These are phyloP conservation scores for Hypoxylon sp. DNA, from an alignment of 2,329 filamentous ascomycete genomes.

Conservation along the genomic window DNA sequence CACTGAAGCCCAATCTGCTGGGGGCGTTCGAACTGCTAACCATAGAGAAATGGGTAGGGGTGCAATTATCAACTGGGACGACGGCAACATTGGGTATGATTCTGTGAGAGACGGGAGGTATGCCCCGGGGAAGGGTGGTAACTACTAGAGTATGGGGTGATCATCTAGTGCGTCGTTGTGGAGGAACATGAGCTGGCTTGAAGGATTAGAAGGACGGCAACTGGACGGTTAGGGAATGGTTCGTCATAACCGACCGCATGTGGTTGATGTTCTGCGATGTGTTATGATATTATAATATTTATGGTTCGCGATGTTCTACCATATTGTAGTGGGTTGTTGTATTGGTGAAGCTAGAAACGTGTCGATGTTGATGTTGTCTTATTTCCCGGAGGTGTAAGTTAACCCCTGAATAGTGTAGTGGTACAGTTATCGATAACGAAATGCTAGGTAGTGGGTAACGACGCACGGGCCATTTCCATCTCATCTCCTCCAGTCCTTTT, in stretches of 20 bases:
- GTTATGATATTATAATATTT: not conserved
- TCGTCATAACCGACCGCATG: not conserved
- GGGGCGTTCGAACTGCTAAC: not conserved
- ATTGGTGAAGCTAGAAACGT: not conserved
- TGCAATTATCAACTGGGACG: not conserved
- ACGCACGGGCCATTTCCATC: not conserved
- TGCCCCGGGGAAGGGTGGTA: not conserved
- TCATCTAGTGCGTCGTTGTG: not conserved
- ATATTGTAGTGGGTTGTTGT: not conserved
- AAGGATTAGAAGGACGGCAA: not conserved
- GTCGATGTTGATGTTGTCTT: not conserved
- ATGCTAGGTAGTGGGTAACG: not conserved
- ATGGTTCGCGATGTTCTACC: constrained; percentile 1
- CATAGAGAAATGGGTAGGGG: not conserved
- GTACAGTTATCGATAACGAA: not conserved
- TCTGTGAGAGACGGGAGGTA: not conserved
- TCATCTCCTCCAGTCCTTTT: not conserved
- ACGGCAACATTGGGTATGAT: not conserved
- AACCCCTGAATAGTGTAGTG: not conserved
- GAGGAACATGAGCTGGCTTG: not conserved
- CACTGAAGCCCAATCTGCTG: not conserved
- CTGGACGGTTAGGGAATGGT: not conserved
- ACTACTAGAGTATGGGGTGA: not conserved
- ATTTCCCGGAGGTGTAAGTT: not conserved
- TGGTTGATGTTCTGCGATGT: constrained; percentile 4